A percentile compares a stretch with the other conserved stretches of the same genome.
These are phyloP conservation scores for Colletotrichum endophyticum DNA, from an alignment of 2,329 filamentous ascomycete species.

Conservation along the genomic window DNA sequence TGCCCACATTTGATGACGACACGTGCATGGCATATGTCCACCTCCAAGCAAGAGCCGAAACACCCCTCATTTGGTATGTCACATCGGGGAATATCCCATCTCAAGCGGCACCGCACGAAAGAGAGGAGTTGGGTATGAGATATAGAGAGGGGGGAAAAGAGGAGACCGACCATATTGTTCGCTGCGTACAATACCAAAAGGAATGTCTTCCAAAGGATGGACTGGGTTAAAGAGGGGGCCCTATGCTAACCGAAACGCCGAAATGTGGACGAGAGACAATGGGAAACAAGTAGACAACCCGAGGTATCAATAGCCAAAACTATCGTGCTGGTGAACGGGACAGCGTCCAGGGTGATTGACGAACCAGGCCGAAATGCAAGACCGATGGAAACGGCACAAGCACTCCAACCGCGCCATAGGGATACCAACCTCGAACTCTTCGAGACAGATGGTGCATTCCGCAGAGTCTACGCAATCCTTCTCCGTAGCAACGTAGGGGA, in stretches of 20 bases:
- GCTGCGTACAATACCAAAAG: neutral
- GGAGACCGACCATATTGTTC: neutral
- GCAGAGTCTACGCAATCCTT: conserved; percentile 73
- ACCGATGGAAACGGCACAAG: conserved; percentile 67
- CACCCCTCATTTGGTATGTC: neutral
- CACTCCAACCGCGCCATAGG: conserved; percentile 71
- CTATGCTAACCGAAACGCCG: conserved; percentile 13
- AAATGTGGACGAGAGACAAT: neutral
- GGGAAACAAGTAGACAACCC: neutral
- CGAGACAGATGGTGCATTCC: conserved; percentile 72
- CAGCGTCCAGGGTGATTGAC: conserved; percentile 66
- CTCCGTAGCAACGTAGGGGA: conserved; percentile 68
- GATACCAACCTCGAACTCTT: conserved; percentile 67
- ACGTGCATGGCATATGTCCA: neutral
- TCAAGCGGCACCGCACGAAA: neutral
- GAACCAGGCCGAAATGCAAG: conserved; percentile 69
- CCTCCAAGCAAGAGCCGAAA: neutral
- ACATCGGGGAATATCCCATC: neutral
- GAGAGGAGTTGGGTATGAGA: neutral
- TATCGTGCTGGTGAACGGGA: conserved; percentile 70
- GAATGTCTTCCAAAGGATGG: neutral
- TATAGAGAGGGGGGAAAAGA: neutral
- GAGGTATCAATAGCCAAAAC: conserved; percentile 53
- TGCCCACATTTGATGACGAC: conserved; percentile 4
- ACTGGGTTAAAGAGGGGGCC: neutral